These are phyloP conservation scores for Helianthus tuberosus DNA, from an alignment of 129 eudicot genomes.

Conservation along the genomic window DNA sequence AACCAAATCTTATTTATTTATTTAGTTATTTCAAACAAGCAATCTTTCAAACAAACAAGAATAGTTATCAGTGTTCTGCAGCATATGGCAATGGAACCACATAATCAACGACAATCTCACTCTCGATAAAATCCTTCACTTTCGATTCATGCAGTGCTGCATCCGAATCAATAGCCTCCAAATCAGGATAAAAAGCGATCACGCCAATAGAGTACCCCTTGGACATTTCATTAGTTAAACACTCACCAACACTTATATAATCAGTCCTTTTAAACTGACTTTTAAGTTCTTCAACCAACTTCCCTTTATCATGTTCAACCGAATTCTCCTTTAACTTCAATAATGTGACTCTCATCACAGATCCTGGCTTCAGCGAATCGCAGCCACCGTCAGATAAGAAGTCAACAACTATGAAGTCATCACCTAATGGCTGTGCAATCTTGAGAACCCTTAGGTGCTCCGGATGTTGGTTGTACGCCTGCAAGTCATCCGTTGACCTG, in stretches of 20 bases:
- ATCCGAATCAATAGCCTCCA: slow-evolving; percentile 45
- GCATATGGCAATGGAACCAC: slow-evolving; percentile 30
- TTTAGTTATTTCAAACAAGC: too few relatives aligned
- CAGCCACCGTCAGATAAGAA: slow-evolving; percentile 31
- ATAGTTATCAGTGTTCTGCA: background rate
- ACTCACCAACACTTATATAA: slow-evolving; percentile 58
- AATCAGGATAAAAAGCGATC: slow-evolving; percentile 43
- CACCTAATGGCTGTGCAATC: slow-evolving; percentile 36
- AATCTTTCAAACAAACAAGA: background rate
- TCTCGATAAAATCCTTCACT: slow-evolving; percentile 51
- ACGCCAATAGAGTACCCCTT: slow-evolving; percentile 61
- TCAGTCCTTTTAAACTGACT: slow-evolving; percentile 36
- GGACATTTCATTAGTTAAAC: slow-evolving; percentile 49
- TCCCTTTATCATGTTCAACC: slow-evolving; percentile 38
- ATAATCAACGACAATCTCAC: slow-evolving; percentile 51
- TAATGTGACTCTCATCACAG: slow-evolving; percentile 55
- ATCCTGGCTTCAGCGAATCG: slow-evolving; percentile 29
- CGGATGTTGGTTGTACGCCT: slow-evolving; percentile 47
- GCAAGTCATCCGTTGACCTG: slow-evolving; percentile 44
- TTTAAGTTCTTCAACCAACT: slow-evolving; percentile 49
- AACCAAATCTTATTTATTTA: too few relatives aligned
- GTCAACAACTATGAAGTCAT: slow-evolving; percentile 68
- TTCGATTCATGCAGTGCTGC: slow-evolving; percentile 48
- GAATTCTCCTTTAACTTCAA: slow-evolving; percentile 51
- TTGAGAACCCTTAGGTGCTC: slow-evolving; percentile 42